Evolutionary conservation across 2,329 filamentous ascomycete genomes (phyloP), one percentile per base, ranked within the genome.

Genomic region (Colletotrichum theobromicola): DNA sequence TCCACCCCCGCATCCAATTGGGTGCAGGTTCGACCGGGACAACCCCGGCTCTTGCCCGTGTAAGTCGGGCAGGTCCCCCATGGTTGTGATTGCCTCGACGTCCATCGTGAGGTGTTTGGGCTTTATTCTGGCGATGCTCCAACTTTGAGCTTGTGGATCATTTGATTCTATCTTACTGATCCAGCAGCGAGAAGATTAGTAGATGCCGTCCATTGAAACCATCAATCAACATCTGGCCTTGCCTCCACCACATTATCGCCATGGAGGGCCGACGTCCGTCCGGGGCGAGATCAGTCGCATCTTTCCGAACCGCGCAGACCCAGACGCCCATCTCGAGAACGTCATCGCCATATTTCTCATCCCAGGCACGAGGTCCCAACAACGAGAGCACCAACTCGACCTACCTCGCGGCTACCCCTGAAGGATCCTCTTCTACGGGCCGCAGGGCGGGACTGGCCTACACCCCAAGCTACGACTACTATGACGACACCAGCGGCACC

Each of bases 51-150:
- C 21, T 21, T 2, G 18, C 28, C 42, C 61, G 46, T 75, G 68
- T 75, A 75, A 75, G 72, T 72, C 71, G 50, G 64, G 71, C 53
- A 74, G 71, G 71, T 18, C 10, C 35, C 28, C 18, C n/a, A 58
- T 50, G 5, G 24, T 55, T 34, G 35, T 58, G 30, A 16, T 24
- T 16, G 65, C 16, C 42, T 50, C 42, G 15, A 34, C 42, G 55
- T 28, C 42, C 12, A 6, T 24, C n/a, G n/a, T n/a, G n/a, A n/a
- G n/a, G 24, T 61, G 21, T 21, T n/a, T 53, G 15, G 13, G 10
- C 15, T 2, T 18, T 57, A n/a, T 30, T 57, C 15, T 57, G 3
- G n/a, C 21, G n/a, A 21, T 21, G n/a, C 21, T 4, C 42, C n/a
- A 50, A 4, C 2, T 18, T 50, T n/a, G 2, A 50, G 4, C 2